Conservation (phyloP, 2,329 filamentous ascomycete genomes). For the Waltergamsia citrina region DNA sequence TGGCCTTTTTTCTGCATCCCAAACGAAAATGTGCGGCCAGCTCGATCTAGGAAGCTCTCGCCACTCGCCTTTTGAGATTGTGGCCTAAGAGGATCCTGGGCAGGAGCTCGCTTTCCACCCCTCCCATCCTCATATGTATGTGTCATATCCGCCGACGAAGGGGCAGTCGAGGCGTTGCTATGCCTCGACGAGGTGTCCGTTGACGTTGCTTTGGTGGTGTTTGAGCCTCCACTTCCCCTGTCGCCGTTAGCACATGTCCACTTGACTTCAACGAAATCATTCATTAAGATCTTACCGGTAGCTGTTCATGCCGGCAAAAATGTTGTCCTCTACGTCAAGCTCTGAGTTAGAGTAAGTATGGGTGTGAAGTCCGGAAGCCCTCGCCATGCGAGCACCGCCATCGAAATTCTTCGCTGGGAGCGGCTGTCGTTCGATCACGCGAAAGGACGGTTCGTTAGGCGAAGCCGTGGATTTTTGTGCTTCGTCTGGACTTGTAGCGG, state of each 20-base stretch:
- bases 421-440: constrained; percentile 46
- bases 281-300: constrained; percentile 24
- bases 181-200: constrained; percentile 53
- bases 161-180: constrained; percentile 52
- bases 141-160: constrained; percentile 40
- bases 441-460: constrained; percentile 42
- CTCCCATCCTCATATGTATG: constrained; percentile 7
- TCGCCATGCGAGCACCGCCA: constrained; percentile 33
- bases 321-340: constrained; percentile 43
- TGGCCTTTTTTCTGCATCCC: constrained; percentile 42
- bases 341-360: constrained; percentile 27
- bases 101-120: constrained; percentile 15
- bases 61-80: constrained; percentile 37
- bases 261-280: not conserved
- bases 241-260: constrained; percentile 21
- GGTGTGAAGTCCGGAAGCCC: constrained; percentile 22
- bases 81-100: constrained; percentile 14
- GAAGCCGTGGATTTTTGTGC: constrained; percentile 35
- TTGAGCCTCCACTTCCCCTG: constrained; percentile 51
- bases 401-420: constrained; percentile 36
- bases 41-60: constrained; percentile 43
- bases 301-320: constrained; percentile 49
- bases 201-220: constrained; percentile 49
- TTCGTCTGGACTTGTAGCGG: constrained; percentile 44
- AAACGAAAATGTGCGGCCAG: constrained; percentile 51